A percentile compares a stretch with the other conserved stretches of the same genome.
These are phyloP conservation scores for Cruciata laevipes DNA, from an alignment of 257 asterid species.

Conservation along the genomic window DNA sequence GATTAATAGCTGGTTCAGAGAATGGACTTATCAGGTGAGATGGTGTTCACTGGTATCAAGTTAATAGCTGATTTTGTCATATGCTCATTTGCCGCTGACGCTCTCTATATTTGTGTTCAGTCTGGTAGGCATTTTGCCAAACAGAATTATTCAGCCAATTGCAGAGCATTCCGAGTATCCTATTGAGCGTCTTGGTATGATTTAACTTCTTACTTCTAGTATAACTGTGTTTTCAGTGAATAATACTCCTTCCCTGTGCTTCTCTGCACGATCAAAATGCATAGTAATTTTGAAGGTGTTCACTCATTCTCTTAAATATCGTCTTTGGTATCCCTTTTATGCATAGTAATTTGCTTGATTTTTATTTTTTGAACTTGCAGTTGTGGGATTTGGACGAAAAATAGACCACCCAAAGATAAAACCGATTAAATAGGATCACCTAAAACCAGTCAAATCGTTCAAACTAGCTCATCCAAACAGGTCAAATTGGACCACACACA, in stretches of 20 bases:
- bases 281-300: conserved; percentile 39
- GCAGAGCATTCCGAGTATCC: conserved; percentile 86
- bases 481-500: too few relatives aligned
- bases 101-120: conserved; percentile 31
- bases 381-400: conserved; percentile 73
- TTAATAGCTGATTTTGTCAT: background rate
- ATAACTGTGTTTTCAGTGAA: background rate
- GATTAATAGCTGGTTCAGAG: conserved; percentile 76
- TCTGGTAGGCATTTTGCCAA: conserved; percentile 80
- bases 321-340: background rate
- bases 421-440: too few relatives aligned
- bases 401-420: conserved; percentile 14
- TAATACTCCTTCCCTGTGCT: too few relatives aligned
- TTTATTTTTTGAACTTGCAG: conserved; percentile 22
- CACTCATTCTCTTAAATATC: background rate
- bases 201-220: background rate
- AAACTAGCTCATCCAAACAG: too few relatives aligned
- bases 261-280: too few relatives aligned
- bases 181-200: conserved; percentile 85
- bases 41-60: background rate
- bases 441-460: too few relatives aligned
- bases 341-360: background rate
- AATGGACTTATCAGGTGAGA: conserved; percentile 79
- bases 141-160: conserved; percentile 85
- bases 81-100: conserved; percentile 6